A percentile compares a stretch with the other conserved stretches of the same genome.
These are phyloP conservation scores for Triangularia setosa DNA, from an alignment of 2,329 filamentous ascomycete genomes.

Conservation along the genomic window DNA sequence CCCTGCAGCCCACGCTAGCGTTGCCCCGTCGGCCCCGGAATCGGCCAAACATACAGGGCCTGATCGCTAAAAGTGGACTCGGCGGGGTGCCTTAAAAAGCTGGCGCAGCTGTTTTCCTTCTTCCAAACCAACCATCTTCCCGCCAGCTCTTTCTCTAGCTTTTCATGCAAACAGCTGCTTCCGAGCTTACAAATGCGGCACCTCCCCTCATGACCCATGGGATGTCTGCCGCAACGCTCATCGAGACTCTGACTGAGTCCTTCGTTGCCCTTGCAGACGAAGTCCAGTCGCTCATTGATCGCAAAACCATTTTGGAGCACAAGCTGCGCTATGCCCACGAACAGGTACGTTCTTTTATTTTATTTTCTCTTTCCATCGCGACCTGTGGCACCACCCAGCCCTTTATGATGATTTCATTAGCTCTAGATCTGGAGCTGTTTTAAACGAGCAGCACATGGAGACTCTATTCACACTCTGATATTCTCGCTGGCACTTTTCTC, in stretches of 20 bases:
- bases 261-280: conserved; percentile 63
- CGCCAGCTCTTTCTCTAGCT: conserved; percentile 11
- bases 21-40: conserved; percentile 11
- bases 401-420: conserved; percentile 54
- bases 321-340: conserved; percentile 64
- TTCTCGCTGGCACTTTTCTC: background rate
- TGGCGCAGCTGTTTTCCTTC: conserved; percentile 6
- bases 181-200: conserved; percentile 19
- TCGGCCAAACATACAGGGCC: conserved; percentile 18
- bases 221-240: conserved; percentile 43
- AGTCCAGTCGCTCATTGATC: conserved; percentile 59
- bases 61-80: background rate
- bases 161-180: conserved; percentile 3
- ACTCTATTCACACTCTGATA: conserved; percentile 22
- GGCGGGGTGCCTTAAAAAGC: conserved; percentile 7
- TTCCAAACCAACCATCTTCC: conserved; percentile 4
- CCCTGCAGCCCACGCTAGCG: background rate
- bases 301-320: conserved; percentile 62
- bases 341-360: conserved; percentile 45
- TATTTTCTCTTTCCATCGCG: conserved; percentile 11
- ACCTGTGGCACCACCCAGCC: background rate
- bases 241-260: conserved; percentile 58
- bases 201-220: conserved; percentile 27
- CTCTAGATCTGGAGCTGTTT: conserved; percentile 74
- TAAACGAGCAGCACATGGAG: conserved; percentile 24